Evolutionary conservation across 1,284 basidiomycete species (phyloP).

Genomic region (Pascua guehoae): DNA sequence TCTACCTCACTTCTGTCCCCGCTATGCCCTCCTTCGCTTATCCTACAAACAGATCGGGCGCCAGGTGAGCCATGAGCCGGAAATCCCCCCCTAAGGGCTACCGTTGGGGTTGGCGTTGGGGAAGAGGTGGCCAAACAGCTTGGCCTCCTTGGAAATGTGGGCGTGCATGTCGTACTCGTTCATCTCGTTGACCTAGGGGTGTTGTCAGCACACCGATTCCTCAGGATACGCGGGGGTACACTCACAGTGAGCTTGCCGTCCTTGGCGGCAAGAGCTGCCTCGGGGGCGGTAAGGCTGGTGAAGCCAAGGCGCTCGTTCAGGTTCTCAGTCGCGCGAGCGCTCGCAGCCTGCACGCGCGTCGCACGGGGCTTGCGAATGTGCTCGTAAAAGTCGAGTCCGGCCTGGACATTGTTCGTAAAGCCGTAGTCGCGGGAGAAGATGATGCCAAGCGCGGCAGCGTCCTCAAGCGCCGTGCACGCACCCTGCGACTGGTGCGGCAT

Average conservation of each 20-base stretch:
- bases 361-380: slow-evolving; percentile 47
- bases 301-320: slow-evolving; percentile 50
- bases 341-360: slow-evolving; percentile 46
- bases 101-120: too few relatives aligned
- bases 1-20: too few relatives aligned
- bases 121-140: slow-evolving; percentile 11
- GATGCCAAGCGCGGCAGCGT: slow-evolving; percentile 40
- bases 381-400: slow-evolving; percentile 45
- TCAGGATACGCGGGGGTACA: neutral
- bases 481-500: slow-evolving; percentile 40
- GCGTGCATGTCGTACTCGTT: slow-evolving; percentile 38
- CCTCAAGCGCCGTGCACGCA: slow-evolving; percentile 41
- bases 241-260: slow-evolving; percentile 39
- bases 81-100: too few relatives aligned
- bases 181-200: slow-evolving; percentile 26
- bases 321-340: slow-evolving; percentile 44
- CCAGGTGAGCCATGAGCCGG: too few relatives aligned
- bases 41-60: too few relatives aligned
- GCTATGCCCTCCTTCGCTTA: too few relatives aligned
- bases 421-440: slow-evolving; percentile 33
- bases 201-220: too few relatives aligned
- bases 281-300: slow-evolving; percentile 37
- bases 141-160: slow-evolving; percentile 22
- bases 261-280: slow-evolving; percentile 33
- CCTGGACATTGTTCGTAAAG: slow-evolving; percentile 36